Evolutionary conservation across 208 protist genomes (phyloP).

Genomic region (Spongospora subterranea): DNA sequence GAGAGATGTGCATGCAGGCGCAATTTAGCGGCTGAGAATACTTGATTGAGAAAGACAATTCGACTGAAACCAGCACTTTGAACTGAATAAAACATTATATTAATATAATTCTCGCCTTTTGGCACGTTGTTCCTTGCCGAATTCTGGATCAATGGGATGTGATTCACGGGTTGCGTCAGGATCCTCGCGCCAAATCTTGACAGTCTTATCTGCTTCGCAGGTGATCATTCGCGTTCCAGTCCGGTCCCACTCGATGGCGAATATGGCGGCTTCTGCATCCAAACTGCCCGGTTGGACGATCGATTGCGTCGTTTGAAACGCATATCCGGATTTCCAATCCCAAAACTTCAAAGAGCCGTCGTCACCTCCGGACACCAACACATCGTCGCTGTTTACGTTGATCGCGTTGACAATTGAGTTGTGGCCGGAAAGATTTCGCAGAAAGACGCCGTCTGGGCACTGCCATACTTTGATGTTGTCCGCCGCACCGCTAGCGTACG

Average conservation of each 20-base stretch:
- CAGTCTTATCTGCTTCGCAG: conserved; percentile 96
- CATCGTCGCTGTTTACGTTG: conserved; percentile 85
- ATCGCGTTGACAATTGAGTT: conserved; percentile 83
- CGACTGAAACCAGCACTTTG: too few relatives aligned
- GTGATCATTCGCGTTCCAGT: conserved; percentile 96
- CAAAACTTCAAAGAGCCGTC: conserved; percentile 88
- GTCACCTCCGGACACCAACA: conserved; percentile 90
- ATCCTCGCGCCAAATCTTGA: conserved; percentile 85
- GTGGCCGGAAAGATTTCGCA: conserved; percentile 88
- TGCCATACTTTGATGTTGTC: conserved; percentile 92
- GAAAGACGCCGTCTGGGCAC: conserved; percentile 89
- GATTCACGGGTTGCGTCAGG: conserved; percentile 65
- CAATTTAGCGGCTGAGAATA: too few relatives aligned
- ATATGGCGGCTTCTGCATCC: conserved; percentile 89
- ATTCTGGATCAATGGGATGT: conserved; percentile 68
- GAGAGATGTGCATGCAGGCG: too few relatives aligned
- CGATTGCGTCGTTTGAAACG: conserved; percentile 85
- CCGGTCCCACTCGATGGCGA: conserved; percentile 87
- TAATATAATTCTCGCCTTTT: conserved; percentile 33
- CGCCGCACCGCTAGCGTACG: conserved; percentile 89
- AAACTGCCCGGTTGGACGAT: conserved; percentile 76
- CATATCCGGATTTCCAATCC: conserved; percentile 93
- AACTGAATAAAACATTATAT: too few relatives aligned
- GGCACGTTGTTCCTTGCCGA: conserved; percentile 40
- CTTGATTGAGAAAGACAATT: too few relatives aligned